These are phyloP conservation scores for Obelidium mucronatum DNA, from an alignment of 192 early-diverging fungal species.

Conservation along the genomic window DNA sequence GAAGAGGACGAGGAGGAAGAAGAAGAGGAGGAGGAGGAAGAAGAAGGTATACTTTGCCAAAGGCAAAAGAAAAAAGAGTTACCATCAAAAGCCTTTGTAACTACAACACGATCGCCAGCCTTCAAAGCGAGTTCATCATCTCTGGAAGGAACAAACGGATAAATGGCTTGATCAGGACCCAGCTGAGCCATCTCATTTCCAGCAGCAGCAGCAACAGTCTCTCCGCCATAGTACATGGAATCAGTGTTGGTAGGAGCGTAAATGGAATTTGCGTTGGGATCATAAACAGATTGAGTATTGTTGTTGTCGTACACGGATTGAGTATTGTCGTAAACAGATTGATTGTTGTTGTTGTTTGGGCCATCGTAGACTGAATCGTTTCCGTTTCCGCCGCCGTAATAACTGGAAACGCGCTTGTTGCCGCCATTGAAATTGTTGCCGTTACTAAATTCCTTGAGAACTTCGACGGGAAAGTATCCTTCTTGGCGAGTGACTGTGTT, in stretches of 20 bases:
- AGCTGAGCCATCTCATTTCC: not conserved
- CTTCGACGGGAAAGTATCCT: slow-evolving; percentile 3
- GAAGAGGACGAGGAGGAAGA: no score
- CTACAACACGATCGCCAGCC: not conserved
- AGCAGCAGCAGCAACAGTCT: not conserved
- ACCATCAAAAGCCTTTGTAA: slow-evolving; percentile 9
- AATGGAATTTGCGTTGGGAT: not conserved
- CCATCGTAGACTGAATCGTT: no score
- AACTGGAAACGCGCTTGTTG: slow-evolving; percentile 3
- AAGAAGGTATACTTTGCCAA: no score
- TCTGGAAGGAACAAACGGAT: not conserved
- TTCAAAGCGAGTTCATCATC: not conserved
- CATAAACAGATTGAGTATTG: not conserved
- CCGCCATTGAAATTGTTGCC: not conserved
- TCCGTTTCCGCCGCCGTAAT: not conserved
- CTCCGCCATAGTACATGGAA: not conserved
- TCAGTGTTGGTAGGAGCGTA: not conserved
- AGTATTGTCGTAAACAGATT: no score
- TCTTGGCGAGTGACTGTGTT: slow-evolving; percentile 3
- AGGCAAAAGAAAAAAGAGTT: no score
- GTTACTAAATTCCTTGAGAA: not conserved
- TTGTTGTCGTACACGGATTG: not conserved
- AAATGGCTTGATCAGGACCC: not conserved
- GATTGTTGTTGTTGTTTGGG: no score
- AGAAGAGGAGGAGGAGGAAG: no score